A percentile compares a stretch with the other conserved stretches of the same genome.
Conservation (phyloP, 2,329 filamentous ascomycete genomes). For the Botrytis galanthina region DNA sequence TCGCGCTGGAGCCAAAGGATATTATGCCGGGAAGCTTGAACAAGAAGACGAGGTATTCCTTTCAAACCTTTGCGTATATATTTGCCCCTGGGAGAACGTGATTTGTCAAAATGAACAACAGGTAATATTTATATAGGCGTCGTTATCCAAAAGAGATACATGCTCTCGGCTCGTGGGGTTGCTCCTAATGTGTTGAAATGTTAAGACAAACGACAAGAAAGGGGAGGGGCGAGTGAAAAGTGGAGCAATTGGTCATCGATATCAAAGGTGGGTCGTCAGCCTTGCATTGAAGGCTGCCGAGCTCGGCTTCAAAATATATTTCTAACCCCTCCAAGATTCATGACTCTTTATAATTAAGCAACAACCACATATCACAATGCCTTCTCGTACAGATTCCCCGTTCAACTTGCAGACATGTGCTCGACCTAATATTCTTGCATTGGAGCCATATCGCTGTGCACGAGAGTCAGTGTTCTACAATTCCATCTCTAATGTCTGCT, state of each 20-base stretch:
- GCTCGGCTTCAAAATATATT: conserved; percentile 19
- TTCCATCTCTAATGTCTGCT: neutral
- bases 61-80: neutral
- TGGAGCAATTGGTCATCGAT: neutral
- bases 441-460: conserved; percentile 78
- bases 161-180: neutral
- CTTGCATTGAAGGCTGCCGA: conserved; percentile 17
- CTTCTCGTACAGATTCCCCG: conserved; percentile 46
- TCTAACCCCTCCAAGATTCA: conserved; percentile 2
- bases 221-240: neutral
- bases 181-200: neutral
- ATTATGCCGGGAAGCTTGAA: neutral
- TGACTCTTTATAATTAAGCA: conserved; percentile 5
- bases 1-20: neutral
- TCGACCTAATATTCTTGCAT: conserved; percentile 70
- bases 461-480: conserved; percentile 60
- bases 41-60: neutral
- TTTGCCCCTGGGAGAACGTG: neutral
- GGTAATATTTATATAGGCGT: neutral
- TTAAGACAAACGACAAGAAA: conserved; percentile 4
- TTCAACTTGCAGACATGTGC: conserved; percentile 75
- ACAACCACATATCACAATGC: conserved; percentile 26
- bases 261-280: neutral
- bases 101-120: neutral
- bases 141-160: neutral